Base-by-base conservation (phyloP, 2,329 filamentous ascomycete genomes). In the Cryphonectria parasitica region DNA sequence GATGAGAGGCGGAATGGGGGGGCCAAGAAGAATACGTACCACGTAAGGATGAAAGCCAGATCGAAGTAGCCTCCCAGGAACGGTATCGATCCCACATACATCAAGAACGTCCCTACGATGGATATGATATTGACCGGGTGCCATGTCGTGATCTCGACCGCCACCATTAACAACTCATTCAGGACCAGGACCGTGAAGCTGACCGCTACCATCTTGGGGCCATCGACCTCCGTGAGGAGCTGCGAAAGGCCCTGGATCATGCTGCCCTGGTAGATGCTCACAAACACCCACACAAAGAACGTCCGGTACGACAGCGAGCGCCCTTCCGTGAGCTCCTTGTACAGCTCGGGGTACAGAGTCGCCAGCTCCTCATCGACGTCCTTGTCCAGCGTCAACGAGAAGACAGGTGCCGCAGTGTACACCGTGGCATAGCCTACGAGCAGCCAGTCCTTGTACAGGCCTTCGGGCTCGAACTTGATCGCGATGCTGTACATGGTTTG, bases 401-500 rank as follows among this genome's bases (percentile, higher is more conserved):
- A 92, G 45, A 99, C 96, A 0, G 96, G 96, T 22, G 89, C 87
- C 79, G 97, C 97, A 22, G 96, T 99, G 83, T 99, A 99, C 6
- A 98, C 87, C 0, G 96, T 99, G 0, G 95, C 94, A 78, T 99
- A 99, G 64, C 96, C 96, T 17, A 99, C 96, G 74, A 99, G 89
- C 19, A 99, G 88, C 95, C 95, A 99, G 79, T 98, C 94, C 83
- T 91, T 94, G 85, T 98, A 99, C 11, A 99, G 84, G 41, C 95
- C 96, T 76, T 97, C 94, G 0, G 96, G 97, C 79, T 98, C 94
- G 78, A 98, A 98, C 72, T 92, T 89, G 71, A 93, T 91, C 7
- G 95, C 95, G 73, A 98, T 97, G 79, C 93, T 97, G 84, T 95
- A 99, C 87, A 99, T 94, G 0, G 96, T 98, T 83, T 99, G 96